Evolutionary conservation across 2,329 filamentous ascomycete species (phyloP).

Genomic region (Fusarium mangiferae): DNA sequence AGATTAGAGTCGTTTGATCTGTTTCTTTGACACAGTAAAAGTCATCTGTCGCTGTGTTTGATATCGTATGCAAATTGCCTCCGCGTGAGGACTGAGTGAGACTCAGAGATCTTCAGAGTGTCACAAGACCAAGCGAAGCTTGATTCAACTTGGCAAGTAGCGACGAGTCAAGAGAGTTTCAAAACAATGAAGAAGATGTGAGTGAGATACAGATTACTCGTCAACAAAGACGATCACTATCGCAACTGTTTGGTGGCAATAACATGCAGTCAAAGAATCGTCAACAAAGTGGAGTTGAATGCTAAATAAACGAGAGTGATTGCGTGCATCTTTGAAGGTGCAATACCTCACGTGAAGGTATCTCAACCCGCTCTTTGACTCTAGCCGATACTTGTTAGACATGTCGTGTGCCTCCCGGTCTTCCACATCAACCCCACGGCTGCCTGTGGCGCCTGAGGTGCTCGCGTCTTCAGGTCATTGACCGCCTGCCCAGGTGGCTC

Average conservation of each 20-base stretch:
- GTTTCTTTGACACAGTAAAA: background rate
- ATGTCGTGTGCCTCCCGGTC: constrained; percentile 30
- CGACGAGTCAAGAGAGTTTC: constrained; percentile 12
- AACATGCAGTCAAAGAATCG: background rate
- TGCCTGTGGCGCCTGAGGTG: constrained; percentile 34
- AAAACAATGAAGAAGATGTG: background rate
- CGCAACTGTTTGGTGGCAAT: background rate
- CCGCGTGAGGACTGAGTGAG: constrained; percentile 14
- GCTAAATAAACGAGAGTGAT: constrained; percentile 5
- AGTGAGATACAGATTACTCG: background rate
- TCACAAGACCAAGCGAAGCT: constrained; percentile 27
- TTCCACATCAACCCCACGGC: constrained; percentile 23
- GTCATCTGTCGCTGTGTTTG: constrained; percentile 21
- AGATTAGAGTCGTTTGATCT: constrained; percentile 25
- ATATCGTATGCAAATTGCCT: background rate
- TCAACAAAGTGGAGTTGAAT: background rate
- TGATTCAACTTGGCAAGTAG: background rate
- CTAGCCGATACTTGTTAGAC: constrained; percentile 13
- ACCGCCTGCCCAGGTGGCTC: constrained; percentile 33
- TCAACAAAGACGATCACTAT: background rate
- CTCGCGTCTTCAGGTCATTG: constrained; percentile 20
- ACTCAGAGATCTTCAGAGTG: constrained; percentile 4
- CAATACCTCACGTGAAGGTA: constrained; percentile 38
- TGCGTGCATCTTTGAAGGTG: constrained; percentile 12
- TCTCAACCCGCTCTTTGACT: background rate